Base-by-base conservation (phyloP, 345 rosid genomes). In the Gossypium raimondii region DNA sequence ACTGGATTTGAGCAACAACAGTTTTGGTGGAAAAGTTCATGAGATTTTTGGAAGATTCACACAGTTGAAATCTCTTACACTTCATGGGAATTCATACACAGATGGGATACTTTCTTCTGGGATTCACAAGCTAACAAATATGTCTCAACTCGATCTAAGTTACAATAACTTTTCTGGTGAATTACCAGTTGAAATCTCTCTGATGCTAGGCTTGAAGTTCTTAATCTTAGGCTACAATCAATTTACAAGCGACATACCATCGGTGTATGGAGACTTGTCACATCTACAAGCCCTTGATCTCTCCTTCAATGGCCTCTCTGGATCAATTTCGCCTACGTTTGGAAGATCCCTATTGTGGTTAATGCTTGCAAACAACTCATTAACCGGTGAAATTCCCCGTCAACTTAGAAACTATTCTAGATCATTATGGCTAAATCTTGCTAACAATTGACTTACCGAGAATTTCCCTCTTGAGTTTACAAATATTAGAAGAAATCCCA, bases 331-430 rank as follows among this genome's bases (percentile, higher is more conserved):
- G 3, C 22, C 84, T 45, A 76, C 91, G 17, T 65, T 94, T 2
- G 97, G 97, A 43, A 92, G n/a, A 1, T 90, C 88, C 55, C 89
- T 94, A 48, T 22, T 94, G 82, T 94, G 97, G 98, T 67, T 94
- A 60, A 89, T 92, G 97, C 93, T 94, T 14, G 94, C 98, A 13
- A 84, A 90, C 78, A 94, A 94, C 79, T 78, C 74, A 45, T 79
- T 92, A 2, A 74, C 80, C 0, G 94, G 97, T 3, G 80, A 85
- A 69, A 90, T 92, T 56, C 97, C 97, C 0, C 48, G 10, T 11
- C 89, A 89, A 79, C 60, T 94, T 44, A 97, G 98, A 9, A 90
- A 84, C 73, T 92, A 97, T 80, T 34, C n/a, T 2, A 90, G 98
- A 82, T 86, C 92, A 73, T 71, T 94, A 75, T 94, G 98, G 98